Conservation (phyloP, 2,329 filamentous ascomycete species). For the Xylogone sp. region DNA sequence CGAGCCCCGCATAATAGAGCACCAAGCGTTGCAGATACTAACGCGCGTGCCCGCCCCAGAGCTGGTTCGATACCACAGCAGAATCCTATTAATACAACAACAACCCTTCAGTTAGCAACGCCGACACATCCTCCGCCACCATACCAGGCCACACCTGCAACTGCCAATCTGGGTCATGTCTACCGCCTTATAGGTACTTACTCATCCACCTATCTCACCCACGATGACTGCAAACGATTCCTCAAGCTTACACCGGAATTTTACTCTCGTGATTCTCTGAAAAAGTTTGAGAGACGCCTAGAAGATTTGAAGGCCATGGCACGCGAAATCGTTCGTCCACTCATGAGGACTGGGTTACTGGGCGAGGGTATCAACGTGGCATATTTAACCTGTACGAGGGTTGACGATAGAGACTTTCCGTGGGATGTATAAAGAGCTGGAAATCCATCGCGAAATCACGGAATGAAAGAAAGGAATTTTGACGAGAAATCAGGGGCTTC, state of each 20-base stretch:
- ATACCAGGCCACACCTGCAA: slow-evolving; percentile 38
- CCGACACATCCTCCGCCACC: slow-evolving; percentile 25
- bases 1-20: slow-evolving; percentile 29
- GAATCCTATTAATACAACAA: slow-evolving; percentile 23
- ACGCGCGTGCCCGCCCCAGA: slow-evolving; percentile 10
- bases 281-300: slow-evolving; percentile 79
- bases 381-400: slow-evolving; percentile 62
- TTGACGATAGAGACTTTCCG: slow-evolving; percentile 59
- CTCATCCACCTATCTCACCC: slow-evolving; percentile 64
- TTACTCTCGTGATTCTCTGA: slow-evolving; percentile 82
- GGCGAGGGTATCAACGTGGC: slow-evolving; percentile 59
- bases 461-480: no score
- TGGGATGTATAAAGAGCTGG: slow-evolving; percentile 41
- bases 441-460: no score
- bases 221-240: slow-evolving; percentile 89
- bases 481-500: no score
- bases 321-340: slow-evolving; percentile 74
- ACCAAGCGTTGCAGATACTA: slow-evolving; percentile 10
- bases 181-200: slow-evolving; percentile 71
- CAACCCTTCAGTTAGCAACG: slow-evolving; percentile 28
- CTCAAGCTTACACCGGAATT: slow-evolving; percentile 78
- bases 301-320: slow-evolving; percentile 87
- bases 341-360: slow-evolving; percentile 83
- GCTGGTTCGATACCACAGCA: slow-evolving; percentile 9
- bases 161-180: slow-evolving; percentile 64